phyloP scores from a whole-genome alignment of 2,329 filamentous ascomycete species.

The Epichloe glyceriae region DNA sequence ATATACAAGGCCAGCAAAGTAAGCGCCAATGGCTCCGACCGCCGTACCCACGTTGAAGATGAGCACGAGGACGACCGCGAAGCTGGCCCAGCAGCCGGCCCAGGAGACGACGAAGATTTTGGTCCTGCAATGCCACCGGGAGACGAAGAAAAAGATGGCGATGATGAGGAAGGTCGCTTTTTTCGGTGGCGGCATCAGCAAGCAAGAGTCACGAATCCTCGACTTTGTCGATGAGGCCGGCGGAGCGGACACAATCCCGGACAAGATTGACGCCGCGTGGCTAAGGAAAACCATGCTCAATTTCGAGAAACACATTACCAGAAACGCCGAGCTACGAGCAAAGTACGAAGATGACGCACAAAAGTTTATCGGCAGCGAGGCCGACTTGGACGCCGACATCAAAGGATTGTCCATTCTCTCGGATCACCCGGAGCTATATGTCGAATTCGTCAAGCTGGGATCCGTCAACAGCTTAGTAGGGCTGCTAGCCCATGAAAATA shows the following conservation, averaged over 20 bases:
- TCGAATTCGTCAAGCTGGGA: slow-evolving; percentile 64
- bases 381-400: slow-evolving; percentile 78
- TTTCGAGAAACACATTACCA: slow-evolving; percentile 83
- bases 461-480: slow-evolving; percentile 63
- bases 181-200: slow-evolving; percentile 82
- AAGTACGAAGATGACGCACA: slow-evolving; percentile 69
- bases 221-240: slow-evolving; percentile 62
- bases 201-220: slow-evolving; percentile 68
- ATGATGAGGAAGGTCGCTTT: slow-evolving; percentile 94
- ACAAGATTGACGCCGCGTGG: slow-evolving; percentile 77
- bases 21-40: slow-evolving; percentile 29
- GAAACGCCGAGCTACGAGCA: slow-evolving; percentile 79
- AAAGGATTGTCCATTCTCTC: slow-evolving; percentile 76
- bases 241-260: slow-evolving; percentile 32
- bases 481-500: slow-evolving; percentile 86
- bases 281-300: slow-evolving; percentile 66
- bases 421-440: slow-evolving; percentile 74
- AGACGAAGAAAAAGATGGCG: slow-evolving; percentile 39
- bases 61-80: slow-evolving; percentile 26
- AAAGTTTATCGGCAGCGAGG: slow-evolving; percentile 77
- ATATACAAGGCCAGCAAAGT: slow-evolving; percentile 51
- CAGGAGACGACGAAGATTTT: slow-evolving; percentile 32
- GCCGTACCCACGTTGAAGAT: slow-evolving; percentile 32
- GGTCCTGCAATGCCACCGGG: slow-evolving; percentile 33
- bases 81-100: slow-evolving; percentile 36